Percentiles rank a stretch among this genome's conserved stretches.
Conservation (phyloP, 2,329 filamentous ascomycete species). For the Fusarium dimerum region DNA sequence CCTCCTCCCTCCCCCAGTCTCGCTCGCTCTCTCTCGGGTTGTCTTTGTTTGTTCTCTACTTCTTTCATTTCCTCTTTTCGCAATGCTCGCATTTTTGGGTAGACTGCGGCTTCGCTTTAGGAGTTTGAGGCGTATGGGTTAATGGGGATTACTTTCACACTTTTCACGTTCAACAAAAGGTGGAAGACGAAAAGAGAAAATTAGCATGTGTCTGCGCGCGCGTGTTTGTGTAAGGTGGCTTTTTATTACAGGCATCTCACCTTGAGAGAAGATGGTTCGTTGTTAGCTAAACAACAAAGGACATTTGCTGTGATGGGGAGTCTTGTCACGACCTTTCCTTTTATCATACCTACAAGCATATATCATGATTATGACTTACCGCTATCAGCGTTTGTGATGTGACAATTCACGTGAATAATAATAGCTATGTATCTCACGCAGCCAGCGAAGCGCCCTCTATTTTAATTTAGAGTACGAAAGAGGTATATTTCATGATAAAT, state of each 20-base stretch:
- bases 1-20: conserved; percentile 2
- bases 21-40: not conserved
- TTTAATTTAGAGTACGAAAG: conserved; percentile 17
- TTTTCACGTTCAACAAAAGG: conserved; percentile 16
- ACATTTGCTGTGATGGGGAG: not conserved
- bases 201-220: too few species aligned
- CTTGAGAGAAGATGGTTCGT: not conserved
- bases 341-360: not conserved
- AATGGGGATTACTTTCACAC: conserved; percentile 19
- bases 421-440: too few species aligned
- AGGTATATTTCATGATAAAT: conserved; percentile 29
- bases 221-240: too few species aligned
- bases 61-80: conserved; percentile 24
- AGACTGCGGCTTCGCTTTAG: conserved; percentile 26
- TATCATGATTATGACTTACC: conserved; percentile 16
- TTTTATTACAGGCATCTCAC: not conserved
- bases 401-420: not conserved
- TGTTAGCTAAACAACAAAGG: not conserved
- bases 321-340: not conserved
- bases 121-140: conserved; percentile 33
- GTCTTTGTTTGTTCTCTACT: conserved; percentile 1
- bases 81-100: conserved; percentile 15
- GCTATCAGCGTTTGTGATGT: not conserved
- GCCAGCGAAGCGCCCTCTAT: too few species aligned
- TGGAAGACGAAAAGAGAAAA: not conserved